A percentile compares a stretch with the other conserved stretches of the same genome.
phyloP scores from a whole-genome alignment of 192 early-diverging fungal genomes.

The Coemansia sp. region DNA sequence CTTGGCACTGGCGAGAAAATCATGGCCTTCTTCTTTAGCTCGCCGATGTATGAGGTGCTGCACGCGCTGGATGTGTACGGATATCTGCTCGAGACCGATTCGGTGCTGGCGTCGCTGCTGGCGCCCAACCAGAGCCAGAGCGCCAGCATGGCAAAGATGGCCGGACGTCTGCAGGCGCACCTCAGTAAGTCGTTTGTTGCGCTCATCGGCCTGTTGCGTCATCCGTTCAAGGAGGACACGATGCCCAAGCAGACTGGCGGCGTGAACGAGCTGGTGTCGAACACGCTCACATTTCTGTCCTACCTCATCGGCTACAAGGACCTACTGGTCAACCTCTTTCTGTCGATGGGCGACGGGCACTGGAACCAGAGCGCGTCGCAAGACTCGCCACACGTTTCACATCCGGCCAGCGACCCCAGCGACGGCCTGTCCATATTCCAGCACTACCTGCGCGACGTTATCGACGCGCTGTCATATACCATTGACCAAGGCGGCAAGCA shows the following conservation, averaged over 20 bases:
- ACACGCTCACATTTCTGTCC: constrained; percentile 39
- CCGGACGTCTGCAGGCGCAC: constrained; percentile 30
- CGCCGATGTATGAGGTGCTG: constrained; percentile 44
- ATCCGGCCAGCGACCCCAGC: constrained; percentile 46
- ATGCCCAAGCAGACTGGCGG: constrained; percentile 49
- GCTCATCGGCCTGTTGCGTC: constrained; percentile 29
- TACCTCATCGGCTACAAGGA: constrained; percentile 49
- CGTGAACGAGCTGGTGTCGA: constrained; percentile 40
- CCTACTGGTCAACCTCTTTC: constrained; percentile 32
- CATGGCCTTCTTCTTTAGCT: constrained; percentile 32
- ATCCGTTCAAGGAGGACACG: constrained; percentile 40
- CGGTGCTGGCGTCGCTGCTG: constrained; percentile 22
- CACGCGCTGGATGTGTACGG: constrained; percentile 49
- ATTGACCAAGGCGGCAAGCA: constrained; percentile 46
- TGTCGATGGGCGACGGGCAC: constrained; percentile 48
- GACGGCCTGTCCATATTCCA: constrained; percentile 50
- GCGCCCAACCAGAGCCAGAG: constrained; percentile 24
- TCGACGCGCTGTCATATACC: constrained; percentile 38
- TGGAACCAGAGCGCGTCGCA: constrained; percentile 35
- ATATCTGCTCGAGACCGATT: constrained; percentile 42
- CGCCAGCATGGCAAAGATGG: constrained; percentile 33
- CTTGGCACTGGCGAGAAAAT: constrained; percentile 41
- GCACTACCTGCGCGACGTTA: constrained; percentile 47
- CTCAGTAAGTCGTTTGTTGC: constrained; percentile 39
- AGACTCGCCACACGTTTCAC: constrained; percentile 17